Conservation (phyloP, 1,284 basidiomycete genomes). For the Heterobasidion irregulare region DNA sequence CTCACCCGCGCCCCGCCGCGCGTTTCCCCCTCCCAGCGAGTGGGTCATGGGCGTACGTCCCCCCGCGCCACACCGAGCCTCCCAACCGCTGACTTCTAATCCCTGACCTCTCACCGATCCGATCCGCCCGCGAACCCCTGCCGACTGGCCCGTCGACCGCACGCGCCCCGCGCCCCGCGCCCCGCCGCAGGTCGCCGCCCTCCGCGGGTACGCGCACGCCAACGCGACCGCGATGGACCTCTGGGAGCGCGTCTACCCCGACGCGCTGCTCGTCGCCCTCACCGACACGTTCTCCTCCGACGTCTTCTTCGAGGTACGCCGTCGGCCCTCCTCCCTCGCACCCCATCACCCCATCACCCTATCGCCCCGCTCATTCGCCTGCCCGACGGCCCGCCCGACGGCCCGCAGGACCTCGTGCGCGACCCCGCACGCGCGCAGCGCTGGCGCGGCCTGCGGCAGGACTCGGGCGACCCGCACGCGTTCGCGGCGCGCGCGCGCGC, state of each 20-base stretch:
- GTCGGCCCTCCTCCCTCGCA: neutral
- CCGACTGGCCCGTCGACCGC: neutral
- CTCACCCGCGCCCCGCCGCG: too few species aligned
- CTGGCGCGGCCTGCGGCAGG: slow-evolving; percentile 86
- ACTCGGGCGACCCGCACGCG: slow-evolving; percentile 79
- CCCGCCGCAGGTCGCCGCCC: slow-evolving; percentile 59
- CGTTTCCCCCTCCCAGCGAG: slow-evolving; percentile 50
- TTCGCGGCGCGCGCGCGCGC: slow-evolving; percentile 70
- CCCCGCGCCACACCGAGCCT: neutral
- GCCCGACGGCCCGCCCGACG: too few species aligned
- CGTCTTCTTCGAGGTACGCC: slow-evolving; percentile 68
- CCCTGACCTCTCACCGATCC: neutral
- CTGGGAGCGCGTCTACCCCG: slow-evolving; percentile 77
- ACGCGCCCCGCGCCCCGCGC: neutral
- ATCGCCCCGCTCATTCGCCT: neutral
- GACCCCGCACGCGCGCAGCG: slow-evolving; percentile 53
- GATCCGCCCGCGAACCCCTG: neutral
- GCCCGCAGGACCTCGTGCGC: slow-evolving; percentile 52
- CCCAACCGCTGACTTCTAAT: neutral
- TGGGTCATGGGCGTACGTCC: slow-evolving; percentile 87
- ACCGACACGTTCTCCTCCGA: slow-evolving; percentile 90
- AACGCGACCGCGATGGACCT: slow-evolving; percentile 71
- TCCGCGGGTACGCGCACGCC: slow-evolving; percentile 72
- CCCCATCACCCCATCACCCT: too few species aligned
- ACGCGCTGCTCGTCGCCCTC: slow-evolving; percentile 59